Conservation (phyloP, 345 rosid genomes). For the Gossypium sturtianum region DNA sequence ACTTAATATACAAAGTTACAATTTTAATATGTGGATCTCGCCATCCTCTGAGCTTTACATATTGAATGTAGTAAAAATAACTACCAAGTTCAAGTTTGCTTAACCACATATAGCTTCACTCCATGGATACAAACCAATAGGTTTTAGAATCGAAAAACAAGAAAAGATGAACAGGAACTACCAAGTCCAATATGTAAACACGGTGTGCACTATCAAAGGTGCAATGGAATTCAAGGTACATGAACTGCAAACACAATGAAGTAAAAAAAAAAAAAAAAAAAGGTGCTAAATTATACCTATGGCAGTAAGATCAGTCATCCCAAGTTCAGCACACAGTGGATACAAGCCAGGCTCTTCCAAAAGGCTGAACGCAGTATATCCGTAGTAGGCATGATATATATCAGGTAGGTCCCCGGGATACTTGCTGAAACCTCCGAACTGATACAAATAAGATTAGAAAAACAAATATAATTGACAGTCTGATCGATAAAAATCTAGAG, state of each 20-base stretch:
- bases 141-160: not conserved
- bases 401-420: conserved; percentile 58
- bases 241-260: not conserved
- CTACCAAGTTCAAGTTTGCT: not conserved
- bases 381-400: conserved; percentile 81
- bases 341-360: conserved; percentile 67
- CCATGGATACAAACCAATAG: not conserved
- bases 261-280: conserved; percentile 4
- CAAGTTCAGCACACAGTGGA: conserved; percentile 61
- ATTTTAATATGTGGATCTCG: not conserved
- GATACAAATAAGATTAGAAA: conserved; percentile 7
- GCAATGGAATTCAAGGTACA: not conserved
- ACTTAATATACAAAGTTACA: not conserved
- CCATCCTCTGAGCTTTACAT: not conserved
- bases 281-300: conserved; percentile 29
- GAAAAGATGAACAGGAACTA: not conserved
- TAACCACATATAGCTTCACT: not conserved
- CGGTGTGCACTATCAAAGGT: not conserved
- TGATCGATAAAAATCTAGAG: not conserved
- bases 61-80: not conserved
- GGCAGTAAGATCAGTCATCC: conserved; percentile 46
- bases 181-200: not conserved
- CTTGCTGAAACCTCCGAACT: conserved; percentile 89
- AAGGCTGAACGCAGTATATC: conserved; percentile 76
- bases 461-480: conserved; percentile 8